Conservation (phyloP, 805 yeast genomes). For the Teunomyces panamensis region DNA sequence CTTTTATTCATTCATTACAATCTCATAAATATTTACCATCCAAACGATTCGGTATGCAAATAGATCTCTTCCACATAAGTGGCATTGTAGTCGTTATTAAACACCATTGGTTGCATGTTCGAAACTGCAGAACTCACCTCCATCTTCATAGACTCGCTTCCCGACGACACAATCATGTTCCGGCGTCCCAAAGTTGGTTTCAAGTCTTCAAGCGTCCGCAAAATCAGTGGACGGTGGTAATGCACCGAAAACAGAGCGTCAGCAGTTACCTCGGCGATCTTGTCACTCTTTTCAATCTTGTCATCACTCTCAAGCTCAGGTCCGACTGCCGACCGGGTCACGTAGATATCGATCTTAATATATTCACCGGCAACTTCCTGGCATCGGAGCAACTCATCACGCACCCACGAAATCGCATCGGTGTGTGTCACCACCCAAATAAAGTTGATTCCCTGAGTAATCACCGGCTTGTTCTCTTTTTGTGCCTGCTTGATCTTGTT, state of each 20-base stretch:
- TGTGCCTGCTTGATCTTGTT: slow-evolving; percentile 11
- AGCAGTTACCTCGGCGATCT: not conserved
- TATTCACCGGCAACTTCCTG: slow-evolving; percentile 24
- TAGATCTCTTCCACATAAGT: slow-evolving; percentile 41
- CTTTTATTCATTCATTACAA: not conserved
- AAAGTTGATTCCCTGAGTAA: slow-evolving; percentile 31
- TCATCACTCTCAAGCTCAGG: not conserved
- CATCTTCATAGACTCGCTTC: slow-evolving; percentile 40
- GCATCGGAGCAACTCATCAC: slow-evolving; percentile 31
- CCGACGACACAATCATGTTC: slow-evolving; percentile 46
- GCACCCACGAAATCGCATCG: slow-evolving; percentile 40
- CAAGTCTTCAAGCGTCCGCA: slow-evolving; percentile 14
- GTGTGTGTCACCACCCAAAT: slow-evolving; percentile 42
- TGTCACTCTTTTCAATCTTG: not conserved
- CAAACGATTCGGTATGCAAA: slow-evolving; percentile 51
- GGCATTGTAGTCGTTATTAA: slow-evolving; percentile 22
- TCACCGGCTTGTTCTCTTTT: slow-evolving; percentile 10
- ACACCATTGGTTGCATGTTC: slow-evolving; percentile 32
- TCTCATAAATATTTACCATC: slow-evolving; percentile 27
- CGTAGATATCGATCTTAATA: slow-evolving; percentile 24
- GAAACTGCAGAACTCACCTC: slow-evolving; percentile 41
- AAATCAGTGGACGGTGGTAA: slow-evolving; percentile 19
- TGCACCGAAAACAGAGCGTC: slow-evolving; percentile 12
- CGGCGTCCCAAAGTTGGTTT: slow-evolving; percentile 18
- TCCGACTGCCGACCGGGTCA: slow-evolving; percentile 7